phyloP scores from a whole-genome alignment of 441 rosid genomes.

The California macrophylla region DNA sequence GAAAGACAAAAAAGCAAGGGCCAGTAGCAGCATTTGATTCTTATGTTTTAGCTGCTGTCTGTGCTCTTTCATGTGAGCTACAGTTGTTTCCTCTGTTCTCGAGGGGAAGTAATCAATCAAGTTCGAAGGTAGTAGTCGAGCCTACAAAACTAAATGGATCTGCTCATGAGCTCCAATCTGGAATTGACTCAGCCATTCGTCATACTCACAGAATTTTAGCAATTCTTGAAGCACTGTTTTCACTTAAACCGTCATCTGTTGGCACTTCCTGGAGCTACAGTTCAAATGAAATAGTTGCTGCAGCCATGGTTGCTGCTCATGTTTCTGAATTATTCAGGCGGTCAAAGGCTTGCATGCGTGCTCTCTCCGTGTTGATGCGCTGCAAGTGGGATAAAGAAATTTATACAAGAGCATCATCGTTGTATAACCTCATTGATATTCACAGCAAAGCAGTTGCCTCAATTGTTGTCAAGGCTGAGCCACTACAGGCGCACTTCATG shows the following conservation, averaged over 20 bases:
- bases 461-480: conserved; percentile 90
- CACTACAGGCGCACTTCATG: conserved; percentile 67
- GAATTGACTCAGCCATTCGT: conserved; percentile 65
- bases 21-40: conserved; percentile 98
- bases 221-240: conserved; percentile 91
- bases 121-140: conserved; percentile 32
- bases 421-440: conserved; percentile 85
- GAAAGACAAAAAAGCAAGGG: conserved; percentile 69
- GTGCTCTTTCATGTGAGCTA: conserved; percentile 97
- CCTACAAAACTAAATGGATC: conserved; percentile 58
- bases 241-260: conserved; percentile 87
- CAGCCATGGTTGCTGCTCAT: conserved; percentile 99
- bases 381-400: conserved; percentile 95
- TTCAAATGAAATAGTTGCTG: conserved; percentile 94
- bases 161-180: conserved; percentile 41
- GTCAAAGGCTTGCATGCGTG: conserved; percentile 86
- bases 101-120: conserved; percentile 43
- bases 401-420: conserved; percentile 68
- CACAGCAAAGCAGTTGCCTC: conserved; percentile 95
- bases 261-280: conserved; percentile 97
- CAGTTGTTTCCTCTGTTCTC: conserved; percentile 75
- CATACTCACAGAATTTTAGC: conserved; percentile 87
- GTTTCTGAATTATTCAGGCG: conserved; percentile 86
- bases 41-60: conserved; percentile 90
- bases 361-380: conserved; percentile 73